Conservation (phyloP, 768 basidiomycete genomes). For the Mrakia blollopis region DNA sequence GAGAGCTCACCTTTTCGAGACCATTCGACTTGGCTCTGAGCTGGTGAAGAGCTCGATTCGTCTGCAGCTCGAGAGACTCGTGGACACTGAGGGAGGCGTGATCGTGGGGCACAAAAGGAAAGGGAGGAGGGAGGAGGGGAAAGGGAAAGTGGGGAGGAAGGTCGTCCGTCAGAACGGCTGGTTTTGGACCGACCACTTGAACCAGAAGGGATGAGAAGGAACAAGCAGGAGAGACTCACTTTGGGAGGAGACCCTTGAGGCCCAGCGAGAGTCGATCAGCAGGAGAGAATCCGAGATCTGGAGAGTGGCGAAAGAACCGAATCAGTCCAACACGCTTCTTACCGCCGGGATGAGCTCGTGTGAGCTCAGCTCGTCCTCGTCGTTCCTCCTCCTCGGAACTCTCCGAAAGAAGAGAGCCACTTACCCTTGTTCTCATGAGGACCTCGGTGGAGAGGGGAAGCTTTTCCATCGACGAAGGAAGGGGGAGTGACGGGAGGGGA, state of each 20-base stretch:
- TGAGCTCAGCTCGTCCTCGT: not conserved
- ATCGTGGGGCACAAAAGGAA: not conserved
- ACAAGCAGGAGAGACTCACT: slow-evolving; percentile 5
- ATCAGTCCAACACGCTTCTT: not conserved
- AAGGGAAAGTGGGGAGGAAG: not conserved
- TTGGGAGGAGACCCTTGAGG: slow-evolving; percentile 21
- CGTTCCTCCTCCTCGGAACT: too few relatives aligned
- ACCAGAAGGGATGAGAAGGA: not conserved
- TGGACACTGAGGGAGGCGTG: slow-evolving; percentile 5
- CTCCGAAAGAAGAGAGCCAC: not conserved
- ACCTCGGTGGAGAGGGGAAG: slow-evolving; percentile 15
- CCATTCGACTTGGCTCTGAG: slow-evolving; percentile 15
- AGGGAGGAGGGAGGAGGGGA: not conserved
- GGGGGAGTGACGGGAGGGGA: slow-evolving; percentile 8
- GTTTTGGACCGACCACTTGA: not conserved
- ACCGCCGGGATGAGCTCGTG: slow-evolving; percentile 4
- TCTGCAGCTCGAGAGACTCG: slow-evolving; percentile 12
- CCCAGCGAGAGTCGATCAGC: not conserved
- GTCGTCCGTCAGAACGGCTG: not conserved
- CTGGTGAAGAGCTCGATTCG: slow-evolving; percentile 22
- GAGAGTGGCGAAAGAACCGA: not conserved
- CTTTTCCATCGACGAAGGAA: not conserved
- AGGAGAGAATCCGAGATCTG: slow-evolving; percentile 29
- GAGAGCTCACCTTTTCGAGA: slow-evolving; percentile 74
- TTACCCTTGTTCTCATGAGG: slow-evolving; percentile 26